Percentiles rank a stretch among this genome's conserved stretches.
Evolutionary conservation across 1,284 basidiomycete genomes (phyloP).

Genomic region (Vanrija humicola): DNA sequence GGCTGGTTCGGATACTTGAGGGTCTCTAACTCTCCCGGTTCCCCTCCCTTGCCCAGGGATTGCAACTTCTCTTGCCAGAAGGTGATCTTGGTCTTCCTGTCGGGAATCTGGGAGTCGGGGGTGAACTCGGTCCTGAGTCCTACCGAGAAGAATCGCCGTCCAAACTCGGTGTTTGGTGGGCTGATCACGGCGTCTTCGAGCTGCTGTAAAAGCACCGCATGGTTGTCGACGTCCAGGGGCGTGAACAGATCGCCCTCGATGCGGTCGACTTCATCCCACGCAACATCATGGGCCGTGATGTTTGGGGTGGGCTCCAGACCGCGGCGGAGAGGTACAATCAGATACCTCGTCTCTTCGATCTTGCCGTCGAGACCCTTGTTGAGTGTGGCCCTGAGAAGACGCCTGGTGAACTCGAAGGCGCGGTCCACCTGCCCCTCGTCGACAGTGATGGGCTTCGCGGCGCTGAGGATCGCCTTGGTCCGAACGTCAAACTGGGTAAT

Average conservation of each 20-base stretch:
- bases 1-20: constrained; percentile 16
- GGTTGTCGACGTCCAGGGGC: constrained; percentile 14
- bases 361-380: constrained; percentile 22
- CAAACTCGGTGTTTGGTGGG: constrained; percentile 18
- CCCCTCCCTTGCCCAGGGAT: neutral
- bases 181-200: constrained; percentile 24
- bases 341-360: constrained; percentile 18
- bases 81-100: neutral
- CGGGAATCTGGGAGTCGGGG: constrained; percentile 18
- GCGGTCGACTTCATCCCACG: constrained; percentile 31
- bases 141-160: constrained; percentile 19
- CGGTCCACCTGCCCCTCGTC: constrained; percentile 18
- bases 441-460: neutral
- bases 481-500: neutral
- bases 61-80: neutral
- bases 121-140: constrained; percentile 24
- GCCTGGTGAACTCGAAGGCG: constrained; percentile 23
- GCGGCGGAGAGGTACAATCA: constrained; percentile 26
- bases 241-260: constrained; percentile 6
- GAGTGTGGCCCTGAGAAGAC: constrained; percentile 27
- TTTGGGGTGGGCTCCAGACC: neutral
- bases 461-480: neutral
- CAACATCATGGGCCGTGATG: constrained; percentile 18
- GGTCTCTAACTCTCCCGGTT: neutral
- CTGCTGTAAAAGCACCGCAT: constrained; percentile 6